Percentiles rank a stretch among this genome's conserved stretches.
These are phyloP conservation scores for Alternaria arborescens DNA, from an alignment of 2,329 filamentous ascomycete genomes.

Conservation along the genomic window DNA sequence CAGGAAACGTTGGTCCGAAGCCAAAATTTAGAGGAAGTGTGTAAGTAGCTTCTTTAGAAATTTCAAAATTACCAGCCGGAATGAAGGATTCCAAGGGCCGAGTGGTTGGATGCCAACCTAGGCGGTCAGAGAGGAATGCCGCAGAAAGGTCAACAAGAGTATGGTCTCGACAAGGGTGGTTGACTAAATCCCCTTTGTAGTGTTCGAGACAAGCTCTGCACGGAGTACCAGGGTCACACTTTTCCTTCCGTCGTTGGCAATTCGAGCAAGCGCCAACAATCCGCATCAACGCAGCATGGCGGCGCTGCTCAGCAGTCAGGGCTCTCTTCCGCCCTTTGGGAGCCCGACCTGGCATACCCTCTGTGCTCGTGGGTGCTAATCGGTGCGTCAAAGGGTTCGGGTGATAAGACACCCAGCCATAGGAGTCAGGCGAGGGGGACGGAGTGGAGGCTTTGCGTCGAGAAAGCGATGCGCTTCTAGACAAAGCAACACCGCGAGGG, in stretches of 20 bases:
- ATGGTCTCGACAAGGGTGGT: slow-evolving; percentile 48
- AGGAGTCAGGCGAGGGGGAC: slow-evolving; percentile 41
- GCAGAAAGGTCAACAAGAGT: slow-evolving; percentile 38
- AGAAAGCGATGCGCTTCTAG: slow-evolving; percentile 38
- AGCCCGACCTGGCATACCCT: slow-evolving; percentile 37
- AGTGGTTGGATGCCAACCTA: slow-evolving; percentile 49
- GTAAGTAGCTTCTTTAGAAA: slow-evolving; percentile 30
- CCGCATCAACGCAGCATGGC: slow-evolving; percentile 49
- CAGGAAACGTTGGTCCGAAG: slow-evolving; percentile 40
- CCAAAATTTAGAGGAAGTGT: slow-evolving; percentile 46
- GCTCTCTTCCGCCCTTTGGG: slow-evolving; percentile 45
- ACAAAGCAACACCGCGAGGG: slow-evolving; percentile 32
- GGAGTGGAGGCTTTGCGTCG: slow-evolving; percentile 35
- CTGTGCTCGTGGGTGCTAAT: slow-evolving; percentile 40
- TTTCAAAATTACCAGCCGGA: slow-evolving; percentile 24
- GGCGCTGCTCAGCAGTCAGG: slow-evolving; percentile 45
- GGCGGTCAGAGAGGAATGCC: slow-evolving; percentile 42
- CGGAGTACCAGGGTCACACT: slow-evolving; percentile 52
- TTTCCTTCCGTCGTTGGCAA: slow-evolving; percentile 48
- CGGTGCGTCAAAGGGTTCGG: slow-evolving; percentile 42
- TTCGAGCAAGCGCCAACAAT: slow-evolving; percentile 47
- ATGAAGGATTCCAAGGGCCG: slow-evolving; percentile 40
- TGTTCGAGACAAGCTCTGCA: slow-evolving; percentile 51
- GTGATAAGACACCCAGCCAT: slow-evolving; percentile 48
- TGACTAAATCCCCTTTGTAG: slow-evolving; percentile 48